These are phyloP conservation scores for Suillus fuscotomentosus DNA, from an alignment of 768 basidiomycete species.

Conservation along the genomic window DNA sequence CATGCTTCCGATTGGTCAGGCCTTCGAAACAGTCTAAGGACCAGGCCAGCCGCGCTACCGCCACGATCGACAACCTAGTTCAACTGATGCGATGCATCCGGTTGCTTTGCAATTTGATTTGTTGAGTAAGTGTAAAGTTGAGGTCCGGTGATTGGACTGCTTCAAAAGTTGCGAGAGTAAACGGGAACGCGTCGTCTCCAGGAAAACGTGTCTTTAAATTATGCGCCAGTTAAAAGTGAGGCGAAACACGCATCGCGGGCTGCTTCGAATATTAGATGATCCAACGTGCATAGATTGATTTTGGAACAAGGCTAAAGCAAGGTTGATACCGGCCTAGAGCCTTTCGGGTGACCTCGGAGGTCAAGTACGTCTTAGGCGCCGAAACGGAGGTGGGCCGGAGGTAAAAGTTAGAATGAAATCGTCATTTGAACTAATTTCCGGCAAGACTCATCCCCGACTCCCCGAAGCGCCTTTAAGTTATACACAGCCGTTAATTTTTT, in stretches of 20 bases:
- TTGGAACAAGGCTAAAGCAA: neutral
- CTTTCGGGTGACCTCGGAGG: neutral
- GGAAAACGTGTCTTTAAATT: neutral
- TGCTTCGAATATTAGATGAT: neutral
- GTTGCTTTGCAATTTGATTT: neutral
- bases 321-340: neutral
- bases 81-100: neutral
- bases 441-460: neutral
- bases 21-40: neutral
- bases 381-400: neutral
- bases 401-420: neutral
- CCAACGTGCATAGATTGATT: neutral
- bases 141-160: neutral
- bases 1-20: neutral
- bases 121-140: neutral
- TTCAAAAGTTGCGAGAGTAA: neutral
- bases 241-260: neutral
- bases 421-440: neutral
- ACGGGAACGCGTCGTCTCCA: neutral
- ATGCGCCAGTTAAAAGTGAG: neutral
- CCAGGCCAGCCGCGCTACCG: neutral
- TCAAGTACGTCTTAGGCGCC: neutral
- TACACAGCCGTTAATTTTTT: neutral
- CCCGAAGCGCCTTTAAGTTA: neutral
- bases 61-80: neutral